These are phyloP conservation scores for Umbelopsis isabellina DNA, from an alignment of 192 early-diverging fungal genomes.

Conservation along the genomic window DNA sequence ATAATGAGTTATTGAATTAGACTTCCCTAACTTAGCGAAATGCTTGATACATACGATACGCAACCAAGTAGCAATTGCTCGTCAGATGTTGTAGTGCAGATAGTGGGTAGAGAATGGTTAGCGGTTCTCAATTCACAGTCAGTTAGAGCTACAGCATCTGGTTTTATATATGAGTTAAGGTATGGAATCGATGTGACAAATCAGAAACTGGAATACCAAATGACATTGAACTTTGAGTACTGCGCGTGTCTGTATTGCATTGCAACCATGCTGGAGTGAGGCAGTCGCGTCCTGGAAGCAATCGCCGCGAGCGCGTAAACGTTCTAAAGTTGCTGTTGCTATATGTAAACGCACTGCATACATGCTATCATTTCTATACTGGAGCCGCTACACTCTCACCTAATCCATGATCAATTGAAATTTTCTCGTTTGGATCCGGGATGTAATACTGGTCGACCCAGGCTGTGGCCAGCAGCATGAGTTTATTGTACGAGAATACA, in stretches of 20 bases:
- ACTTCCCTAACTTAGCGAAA: background rate
- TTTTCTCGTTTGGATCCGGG: background rate
- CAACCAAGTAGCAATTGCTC: background rate
- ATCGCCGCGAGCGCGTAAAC: background rate
- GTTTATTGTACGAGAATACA: background rate
- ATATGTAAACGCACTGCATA: too few relatives aligned
- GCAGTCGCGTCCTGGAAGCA: constrained; percentile 1
- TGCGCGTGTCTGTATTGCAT: background rate
- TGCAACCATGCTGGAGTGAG: background rate
- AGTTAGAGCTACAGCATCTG: constrained; percentile 3
- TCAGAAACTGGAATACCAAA: too few relatives aligned
- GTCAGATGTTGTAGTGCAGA: background rate
- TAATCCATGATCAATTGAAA: background rate
- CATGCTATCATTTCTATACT: background rate
- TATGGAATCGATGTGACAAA: background rate
- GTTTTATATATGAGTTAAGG: background rate
- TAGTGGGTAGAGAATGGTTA: background rate
- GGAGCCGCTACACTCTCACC: background rate
- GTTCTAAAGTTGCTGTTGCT: background rate
- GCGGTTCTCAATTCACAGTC: constrained; percentile 2
- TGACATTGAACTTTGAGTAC: constrained; percentile 10
- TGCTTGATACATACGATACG: background rate
- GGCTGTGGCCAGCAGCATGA: background rate
- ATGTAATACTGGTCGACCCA: background rate
- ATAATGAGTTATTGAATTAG: background rate